Base-by-base conservation (phyloP, 2,329 filamentous ascomycete species). In the Hypoxylon sp. region DNA sequence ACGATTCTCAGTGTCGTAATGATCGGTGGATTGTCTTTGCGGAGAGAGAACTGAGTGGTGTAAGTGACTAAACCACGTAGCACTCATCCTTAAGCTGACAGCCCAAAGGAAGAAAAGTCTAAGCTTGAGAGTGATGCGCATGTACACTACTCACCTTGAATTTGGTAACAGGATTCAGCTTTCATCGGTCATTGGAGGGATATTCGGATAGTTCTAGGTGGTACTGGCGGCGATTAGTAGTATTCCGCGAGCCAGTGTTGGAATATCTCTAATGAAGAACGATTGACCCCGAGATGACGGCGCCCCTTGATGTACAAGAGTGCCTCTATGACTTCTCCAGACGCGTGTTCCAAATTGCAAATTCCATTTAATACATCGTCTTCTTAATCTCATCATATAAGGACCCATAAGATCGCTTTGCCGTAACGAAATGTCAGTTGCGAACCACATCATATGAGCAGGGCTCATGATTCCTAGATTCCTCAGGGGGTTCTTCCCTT, bases 21-120 rank as follows among this genome's bases (percentile, higher is more conserved):
- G 53, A 58, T 19, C 46, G 44, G 20, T 64, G 62, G 62, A 26
- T 61, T 3, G 32, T 64, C n/a, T 61, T 24, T 43, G 62, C 62
- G 10, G 24, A 39, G 2, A 54, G 62, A 28, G 47, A 47, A 17
- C 11, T 64, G 10, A 58, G 10, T 30, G 13, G n/a, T 11, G 62
- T 64, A 57, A 5, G 53, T 15, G 24, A 43, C 5, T 22, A 17
- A 4, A 54, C 11, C 7, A 39, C 7, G 2, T 15, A 43, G 6
- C 1, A 2, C 19, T n/a, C 13, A 24, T 39, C 20, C 11, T n/a
- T 20, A 19, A 10, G 15, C 57, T 55, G 41, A 46, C 26, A n/a
- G 17, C 6, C 51, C 22, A n/a, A n/a, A 64, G 62, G 49, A n/a
- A 13, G 62, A 64, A n/a, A 28, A 51, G 26, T 34, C 48, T 3